Base-by-base conservation (phyloP, 177 flowering plant genomes). In the Tripterygium wilfordii region DNA sequence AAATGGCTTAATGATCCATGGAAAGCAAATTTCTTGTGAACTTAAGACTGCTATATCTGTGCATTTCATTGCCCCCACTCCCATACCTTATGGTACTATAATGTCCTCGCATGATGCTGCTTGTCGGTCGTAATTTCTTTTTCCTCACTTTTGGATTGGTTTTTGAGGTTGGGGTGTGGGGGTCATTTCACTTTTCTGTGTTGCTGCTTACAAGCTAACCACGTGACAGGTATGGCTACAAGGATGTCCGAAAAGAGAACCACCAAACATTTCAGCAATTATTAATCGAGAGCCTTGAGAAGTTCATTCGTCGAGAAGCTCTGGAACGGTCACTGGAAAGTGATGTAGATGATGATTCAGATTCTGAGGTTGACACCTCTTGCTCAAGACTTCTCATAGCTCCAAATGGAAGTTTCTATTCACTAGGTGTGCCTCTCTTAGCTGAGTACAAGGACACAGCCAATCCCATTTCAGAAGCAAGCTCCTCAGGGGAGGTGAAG, bases 221-320 rank as follows among this genome's bases (percentile, higher is more conserved):
- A 13, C 42, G 38, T 61, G 15, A 45, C 73, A 92, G 98, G 71
- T 92, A 92, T 62, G 98, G 98, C n/a, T 92, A 92, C 81, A 92
- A 88, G 64, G 98, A 92, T 68, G 85, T 76, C 6, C 79, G 89
- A 10, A 92, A 86, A 70, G 96, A 88, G 70, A 86, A 83, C 67
- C 96, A 88, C 57, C 86, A 79, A 72, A 64, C 91, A 15, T 85
- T 92, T 64, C 96, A 92, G 70, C 96, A 92, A 63, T 72, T 92
- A 38, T 72, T 92, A 51, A 92, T 92, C 48, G 98, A 92, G 68
- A 88, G 96, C 70, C 87, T 92, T 36, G 96, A 88, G 77, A 92
- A 92, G 58, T 92, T 86, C 70, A 86, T 92, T 53, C 79, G 96
- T 22, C 64, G 87, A 46, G 98, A 92, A 74, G 96, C 95, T 38